phyloP scores from a whole-genome alignment of 2,329 filamentous ascomycete species.

The Claviceps purpurea region DNA sequence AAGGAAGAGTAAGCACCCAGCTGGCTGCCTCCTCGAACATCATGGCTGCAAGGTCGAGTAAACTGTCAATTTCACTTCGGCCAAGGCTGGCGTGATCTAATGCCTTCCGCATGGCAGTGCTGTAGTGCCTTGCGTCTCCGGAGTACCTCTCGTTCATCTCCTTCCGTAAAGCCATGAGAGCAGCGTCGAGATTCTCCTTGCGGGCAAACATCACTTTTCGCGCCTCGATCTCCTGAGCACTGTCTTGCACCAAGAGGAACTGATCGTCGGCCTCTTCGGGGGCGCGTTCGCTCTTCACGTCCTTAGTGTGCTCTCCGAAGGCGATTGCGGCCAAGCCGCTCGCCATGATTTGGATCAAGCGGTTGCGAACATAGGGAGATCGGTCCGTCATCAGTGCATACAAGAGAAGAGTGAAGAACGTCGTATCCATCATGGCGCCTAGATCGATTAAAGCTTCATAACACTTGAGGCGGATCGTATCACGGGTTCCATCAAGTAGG shows the following conservation, averaged over 20 bases:
- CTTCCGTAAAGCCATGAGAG: constrained; percentile 30
- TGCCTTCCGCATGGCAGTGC: constrained; percentile 29
- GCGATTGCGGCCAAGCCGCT: constrained; percentile 49
- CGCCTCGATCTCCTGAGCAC: constrained; percentile 40
- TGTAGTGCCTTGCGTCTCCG: constrained; percentile 24
- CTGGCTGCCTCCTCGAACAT: constrained; percentile 32
- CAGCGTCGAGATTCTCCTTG: constrained; percentile 47
- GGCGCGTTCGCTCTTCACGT: constrained; percentile 24
- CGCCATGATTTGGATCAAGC: constrained; percentile 45
- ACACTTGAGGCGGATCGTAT: constrained; percentile 51
- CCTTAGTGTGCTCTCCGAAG: constrained; percentile 44
- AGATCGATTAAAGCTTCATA: constrained; percentile 52
- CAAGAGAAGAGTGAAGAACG: constrained; percentile 43
- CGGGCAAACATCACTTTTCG: constrained; percentile 49
- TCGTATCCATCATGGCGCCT: constrained; percentile 42
- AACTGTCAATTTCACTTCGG: constrained; percentile 26
- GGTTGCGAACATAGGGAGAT: constrained; percentile 49
- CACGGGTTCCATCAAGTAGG: constrained; percentile 48
- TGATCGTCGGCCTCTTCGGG: constrained; percentile 22
- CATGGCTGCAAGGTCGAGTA: constrained; percentile 31
- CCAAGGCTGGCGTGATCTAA: constrained; percentile 26
- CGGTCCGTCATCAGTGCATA: constrained; percentile 46
- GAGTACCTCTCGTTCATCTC: constrained; percentile 31
- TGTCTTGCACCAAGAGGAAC: constrained; percentile 29
- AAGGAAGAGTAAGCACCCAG: constrained; percentile 27